Evolutionary conservation across 1,284 basidiomycete genomes (phyloP).

Genomic region (Amylostereum areolatum): DNA sequence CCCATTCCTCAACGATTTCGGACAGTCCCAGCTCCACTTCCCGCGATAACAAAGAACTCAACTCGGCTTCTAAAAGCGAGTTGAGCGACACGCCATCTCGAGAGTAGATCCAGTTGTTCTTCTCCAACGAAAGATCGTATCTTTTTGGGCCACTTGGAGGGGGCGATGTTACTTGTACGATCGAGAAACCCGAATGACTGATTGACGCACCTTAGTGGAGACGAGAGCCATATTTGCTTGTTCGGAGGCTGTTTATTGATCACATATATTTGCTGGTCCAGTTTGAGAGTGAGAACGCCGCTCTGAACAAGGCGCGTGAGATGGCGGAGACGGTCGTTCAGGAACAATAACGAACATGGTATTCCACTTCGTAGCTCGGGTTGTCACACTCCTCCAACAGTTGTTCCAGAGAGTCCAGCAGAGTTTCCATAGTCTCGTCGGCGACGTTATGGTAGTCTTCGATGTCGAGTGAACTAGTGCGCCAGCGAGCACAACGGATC

Average conservation of each 20-base stretch:
- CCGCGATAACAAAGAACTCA: slow-evolving; percentile 26
- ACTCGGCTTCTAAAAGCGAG: slow-evolving; percentile 63
- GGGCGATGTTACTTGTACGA: slow-evolving; percentile 6
- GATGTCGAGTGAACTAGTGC: slow-evolving; percentile 40
- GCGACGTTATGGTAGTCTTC: slow-evolving; percentile 75
- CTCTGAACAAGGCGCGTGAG: slow-evolving; percentile 41
- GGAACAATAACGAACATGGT: slow-evolving; percentile 62
- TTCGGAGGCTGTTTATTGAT: slow-evolving; percentile 99
- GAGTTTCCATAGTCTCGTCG: slow-evolving; percentile 76
- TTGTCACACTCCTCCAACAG: slow-evolving; percentile 61
- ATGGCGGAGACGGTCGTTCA: slow-evolving; percentile 1
- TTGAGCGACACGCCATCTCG: slow-evolving; percentile 63
- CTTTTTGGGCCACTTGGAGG: slow-evolving; percentile 76
- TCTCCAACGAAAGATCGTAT: slow-evolving; percentile 65
- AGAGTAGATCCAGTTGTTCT: slow-evolving; percentile 72
- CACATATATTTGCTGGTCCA: slow-evolving; percentile 87
- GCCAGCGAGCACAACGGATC: too few relatives aligned
- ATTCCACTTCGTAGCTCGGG: slow-evolving; percentile 83
- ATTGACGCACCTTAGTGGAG: slow-evolving; percentile 64
- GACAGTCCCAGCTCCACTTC: slow-evolving; percentile 21
- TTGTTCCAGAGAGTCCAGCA: slow-evolving; percentile 78
- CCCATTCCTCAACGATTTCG: too few relatives aligned
- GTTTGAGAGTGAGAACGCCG: slow-evolving; percentile 84
- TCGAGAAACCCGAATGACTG: background rate
- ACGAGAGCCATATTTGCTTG: slow-evolving; percentile 98